phyloP scores from a whole-genome alignment of 2,329 filamentous ascomycete species.

The Periconia sp. region DNA sequence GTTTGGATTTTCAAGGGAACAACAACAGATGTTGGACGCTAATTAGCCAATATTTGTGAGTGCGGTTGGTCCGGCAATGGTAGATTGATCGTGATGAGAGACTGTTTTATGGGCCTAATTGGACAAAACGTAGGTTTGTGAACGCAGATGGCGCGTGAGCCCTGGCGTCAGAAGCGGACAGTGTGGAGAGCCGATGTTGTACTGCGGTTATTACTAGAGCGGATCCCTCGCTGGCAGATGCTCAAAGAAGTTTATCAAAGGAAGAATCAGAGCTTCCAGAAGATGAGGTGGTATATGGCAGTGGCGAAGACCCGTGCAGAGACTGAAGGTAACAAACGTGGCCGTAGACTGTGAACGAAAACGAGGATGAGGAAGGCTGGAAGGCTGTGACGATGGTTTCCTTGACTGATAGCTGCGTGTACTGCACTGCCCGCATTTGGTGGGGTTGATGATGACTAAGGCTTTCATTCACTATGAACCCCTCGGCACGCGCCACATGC shows the following conservation, averaged over 20 bases:
- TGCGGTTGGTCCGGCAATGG: neutral
- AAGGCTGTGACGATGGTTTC: neutral
- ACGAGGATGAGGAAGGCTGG: neutral
- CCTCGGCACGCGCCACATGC: neutral
- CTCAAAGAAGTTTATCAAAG: neutral
- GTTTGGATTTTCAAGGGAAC: conserved; percentile 8
- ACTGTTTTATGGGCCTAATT: conserved; percentile 6
- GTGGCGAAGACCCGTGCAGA: neutral
- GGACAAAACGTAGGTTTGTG: conserved; percentile 4
- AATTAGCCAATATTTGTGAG: neutral
- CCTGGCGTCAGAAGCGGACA: conserved; percentile 17
- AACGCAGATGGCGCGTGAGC: conserved; percentile 7
- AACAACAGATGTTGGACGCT: conserved; percentile 10
- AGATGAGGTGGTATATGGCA: neutral
- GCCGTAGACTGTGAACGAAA: neutral
- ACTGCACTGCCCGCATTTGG: conserved; percentile 10
- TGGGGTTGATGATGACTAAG: conserved; percentile 9
- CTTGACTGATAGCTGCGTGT: neutral
- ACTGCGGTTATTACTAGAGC: conserved; percentile 12
- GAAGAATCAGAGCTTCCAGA: neutral
- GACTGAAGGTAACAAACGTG: neutral
- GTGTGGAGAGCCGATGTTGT: conserved; percentile 25
- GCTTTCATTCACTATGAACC: neutral
- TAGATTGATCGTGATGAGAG: neutral
- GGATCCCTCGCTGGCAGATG: conserved; percentile 7